A percentile compares a stretch with the other conserved stretches of the same genome.
phyloP scores from a whole-genome alignment of 371 early-diverging fungal genomes.

The Mortierella sp. region DNA sequence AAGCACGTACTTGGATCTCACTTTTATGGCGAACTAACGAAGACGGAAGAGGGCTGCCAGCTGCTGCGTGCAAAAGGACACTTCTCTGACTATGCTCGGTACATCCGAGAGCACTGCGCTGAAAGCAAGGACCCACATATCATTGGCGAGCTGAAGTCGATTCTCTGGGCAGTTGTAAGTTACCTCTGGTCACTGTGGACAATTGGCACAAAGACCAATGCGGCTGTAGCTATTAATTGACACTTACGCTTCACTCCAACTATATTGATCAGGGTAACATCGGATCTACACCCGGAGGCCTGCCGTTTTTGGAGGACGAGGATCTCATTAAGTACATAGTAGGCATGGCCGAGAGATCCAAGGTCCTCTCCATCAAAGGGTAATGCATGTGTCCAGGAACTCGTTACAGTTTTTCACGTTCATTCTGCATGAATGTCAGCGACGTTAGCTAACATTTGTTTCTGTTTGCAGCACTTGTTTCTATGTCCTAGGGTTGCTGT shows the following conservation, averaged over 20 bases:
- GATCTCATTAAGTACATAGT: slow-evolving; percentile 82
- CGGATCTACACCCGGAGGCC: slow-evolving; percentile 78
- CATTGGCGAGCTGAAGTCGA: slow-evolving; percentile 79
- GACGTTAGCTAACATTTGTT: background rate
- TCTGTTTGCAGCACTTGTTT: slow-evolving; percentile 76
- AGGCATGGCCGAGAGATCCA: slow-evolving; percentile 75
- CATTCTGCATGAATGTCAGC: background rate
- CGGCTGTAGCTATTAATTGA: background rate
- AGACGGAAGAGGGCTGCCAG: slow-evolving; percentile 84
- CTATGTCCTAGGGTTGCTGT: slow-evolving; percentile 82
- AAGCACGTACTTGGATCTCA: slow-evolving; percentile 73
- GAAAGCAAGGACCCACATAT: slow-evolving; percentile 60
- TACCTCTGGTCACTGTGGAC: background rate
- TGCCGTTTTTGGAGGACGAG: slow-evolving; percentile 80
- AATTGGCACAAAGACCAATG: background rate
- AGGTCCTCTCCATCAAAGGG: slow-evolving; percentile 85
- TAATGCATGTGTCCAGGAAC: slow-evolving; percentile 47
- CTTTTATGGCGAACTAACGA: slow-evolving; percentile 87
- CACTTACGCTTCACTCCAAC: too few species aligned
- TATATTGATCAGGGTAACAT: slow-evolving; percentile 74
- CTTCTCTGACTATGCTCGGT: slow-evolving; percentile 74
- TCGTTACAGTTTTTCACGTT: background rate
- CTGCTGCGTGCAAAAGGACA: slow-evolving; percentile 78
- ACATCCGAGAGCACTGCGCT: slow-evolving; percentile 69
- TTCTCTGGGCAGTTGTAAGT: slow-evolving; percentile 80